Evolutionary conservation across 768 basidiomycete genomes (phyloP).

Genomic region (Floccularia luteovirens): DNA sequence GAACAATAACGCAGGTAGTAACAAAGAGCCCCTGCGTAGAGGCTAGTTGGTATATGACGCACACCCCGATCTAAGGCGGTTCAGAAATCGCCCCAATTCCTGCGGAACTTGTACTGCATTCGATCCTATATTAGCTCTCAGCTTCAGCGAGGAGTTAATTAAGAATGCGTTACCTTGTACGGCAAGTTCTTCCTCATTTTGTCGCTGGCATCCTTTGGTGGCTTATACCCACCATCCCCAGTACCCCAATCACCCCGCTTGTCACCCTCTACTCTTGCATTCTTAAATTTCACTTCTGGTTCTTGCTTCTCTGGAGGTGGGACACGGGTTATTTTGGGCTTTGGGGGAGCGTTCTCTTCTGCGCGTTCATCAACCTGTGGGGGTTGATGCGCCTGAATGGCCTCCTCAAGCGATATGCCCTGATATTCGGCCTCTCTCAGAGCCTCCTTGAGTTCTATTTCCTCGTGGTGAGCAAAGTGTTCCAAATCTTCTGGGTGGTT

Average conservation of each 20-base stretch:
- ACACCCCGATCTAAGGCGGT: neutral
- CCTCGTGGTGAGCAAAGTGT: constrained; percentile 85
- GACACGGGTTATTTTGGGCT: constrained; percentile 48
- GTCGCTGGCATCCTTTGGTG: constrained; percentile 67
- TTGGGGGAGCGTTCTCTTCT: constrained; percentile 10
- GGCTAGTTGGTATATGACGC: neutral
- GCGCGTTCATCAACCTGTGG: neutral
- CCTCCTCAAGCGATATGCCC: constrained; percentile 74
- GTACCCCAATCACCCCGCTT: constrained; percentile 64
- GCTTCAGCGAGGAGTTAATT: constrained; percentile 14
- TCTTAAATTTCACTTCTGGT: constrained; percentile 52
- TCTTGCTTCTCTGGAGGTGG: constrained; percentile 66
- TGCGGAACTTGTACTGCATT: constrained; percentile 85
- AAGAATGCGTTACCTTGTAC: constrained; percentile 62
- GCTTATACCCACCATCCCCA: constrained; percentile 62
- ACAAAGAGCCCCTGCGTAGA: neutral
- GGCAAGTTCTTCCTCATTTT: constrained; percentile 81
- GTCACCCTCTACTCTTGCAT: constrained; percentile 43
- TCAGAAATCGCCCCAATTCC: constrained; percentile 85
- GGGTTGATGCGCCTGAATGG: constrained; percentile 34
- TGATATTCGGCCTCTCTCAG: constrained; percentile 80
- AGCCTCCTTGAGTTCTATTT: constrained; percentile 79
- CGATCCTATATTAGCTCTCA: constrained; percentile 44
- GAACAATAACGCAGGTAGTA: constrained; percentile 7
- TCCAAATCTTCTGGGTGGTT: constrained; percentile 89